Percentiles rank a stretch among this genome's conserved stretches.
These are phyloP conservation scores for Panaeolus cyanescens DNA, from an alignment of 768 basidiomycete species.

Conservation along the genomic window DNA sequence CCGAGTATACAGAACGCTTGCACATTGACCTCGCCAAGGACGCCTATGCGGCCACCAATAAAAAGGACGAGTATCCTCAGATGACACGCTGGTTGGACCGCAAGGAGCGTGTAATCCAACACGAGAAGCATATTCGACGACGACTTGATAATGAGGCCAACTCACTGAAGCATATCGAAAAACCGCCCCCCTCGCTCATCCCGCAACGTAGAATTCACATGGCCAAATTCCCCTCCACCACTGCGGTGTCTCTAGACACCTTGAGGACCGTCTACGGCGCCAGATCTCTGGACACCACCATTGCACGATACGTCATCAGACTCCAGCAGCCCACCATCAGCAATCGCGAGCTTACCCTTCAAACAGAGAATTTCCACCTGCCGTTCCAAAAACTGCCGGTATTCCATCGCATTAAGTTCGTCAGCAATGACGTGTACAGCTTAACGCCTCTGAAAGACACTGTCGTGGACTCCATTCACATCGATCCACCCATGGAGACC, in stretches of 20 bases:
- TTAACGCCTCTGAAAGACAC: slow-evolving; percentile 9
- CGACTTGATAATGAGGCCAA: background rate
- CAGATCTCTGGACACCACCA: too few relatives aligned
- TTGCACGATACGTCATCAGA: too few relatives aligned
- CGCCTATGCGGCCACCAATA: slow-evolving; percentile 17
- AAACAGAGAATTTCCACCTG: too few relatives aligned
- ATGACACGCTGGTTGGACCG: slow-evolving; percentile 31
- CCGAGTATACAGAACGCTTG: slow-evolving; percentile 27
- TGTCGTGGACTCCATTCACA: slow-evolving; percentile 31
- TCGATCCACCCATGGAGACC: slow-evolving; percentile 16
- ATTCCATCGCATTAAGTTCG: slow-evolving; percentile 38
- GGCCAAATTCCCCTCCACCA: slow-evolving; percentile 5
- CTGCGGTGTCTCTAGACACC: background rate
- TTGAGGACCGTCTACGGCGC: background rate
- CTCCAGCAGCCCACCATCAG: too few relatives aligned
- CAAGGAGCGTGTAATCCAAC: slow-evolving; percentile 32
- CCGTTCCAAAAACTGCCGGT: too few relatives aligned
- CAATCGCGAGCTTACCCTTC: too few relatives aligned
- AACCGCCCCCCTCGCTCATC: slow-evolving; percentile 5
- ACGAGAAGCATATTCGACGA: slow-evolving; percentile 29
- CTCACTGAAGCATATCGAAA: background rate
- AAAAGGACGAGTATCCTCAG: slow-evolving; percentile 20
- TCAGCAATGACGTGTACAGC: slow-evolving; percentile 15
- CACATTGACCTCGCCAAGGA: slow-evolving; percentile 21
- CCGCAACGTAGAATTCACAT: background rate